phyloP scores from a whole-genome alignment of 805 yeast species.

The Candida suzukii region DNA sequence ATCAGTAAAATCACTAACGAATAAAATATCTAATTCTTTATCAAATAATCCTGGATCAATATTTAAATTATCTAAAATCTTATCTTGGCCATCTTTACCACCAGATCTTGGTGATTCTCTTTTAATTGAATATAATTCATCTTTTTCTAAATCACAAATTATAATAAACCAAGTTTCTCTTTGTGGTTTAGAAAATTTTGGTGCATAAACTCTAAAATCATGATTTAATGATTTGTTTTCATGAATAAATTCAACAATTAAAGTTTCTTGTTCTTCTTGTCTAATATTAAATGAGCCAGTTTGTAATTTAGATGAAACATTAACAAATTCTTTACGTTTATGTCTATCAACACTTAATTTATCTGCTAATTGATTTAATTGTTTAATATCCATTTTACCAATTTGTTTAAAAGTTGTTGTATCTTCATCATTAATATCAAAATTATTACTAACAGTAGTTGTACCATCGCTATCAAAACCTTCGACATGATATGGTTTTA shows the following conservation, averaged over 20 bases:
- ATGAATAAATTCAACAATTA: constrained; percentile 47
- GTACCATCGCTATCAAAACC: constrained; percentile 27
- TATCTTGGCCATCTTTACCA: constrained; percentile 22
- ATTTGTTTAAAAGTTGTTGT: constrained; percentile 33
- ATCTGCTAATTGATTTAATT: constrained; percentile 28
- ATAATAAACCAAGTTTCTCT: constrained; percentile 91
- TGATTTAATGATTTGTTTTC: constrained; percentile 39
- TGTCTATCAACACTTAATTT: constrained; percentile 35
- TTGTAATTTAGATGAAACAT: constrained; percentile 54
- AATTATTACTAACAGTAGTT: constrained; percentile 23
- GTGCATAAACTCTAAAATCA: constrained; percentile 66
- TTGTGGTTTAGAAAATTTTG: constrained; percentile 83
- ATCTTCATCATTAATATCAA: constrained; percentile 8
- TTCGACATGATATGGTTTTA: constrained; percentile 12
- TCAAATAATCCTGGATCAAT: constrained; percentile 46
- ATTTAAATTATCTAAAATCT: constrained; percentile 36
- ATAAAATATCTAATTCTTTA: constrained; percentile 34
- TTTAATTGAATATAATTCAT: constrained; percentile 58
- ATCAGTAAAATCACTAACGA: constrained; percentile 64
- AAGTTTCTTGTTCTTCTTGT: constrained; percentile 27
- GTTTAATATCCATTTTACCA: constrained; percentile 33
- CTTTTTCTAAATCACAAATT: constrained; percentile 38
- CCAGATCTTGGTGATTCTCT: constrained; percentile 58
- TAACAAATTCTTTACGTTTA: constrained; percentile 40
- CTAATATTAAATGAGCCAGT: constrained; percentile 38